Percentiles rank a stretch among this genome's conserved stretches.
These are phyloP conservation scores for Dissophora globulifera DNA, from an alignment of 192 early-diverging fungal genomes.

Conservation along the genomic window DNA sequence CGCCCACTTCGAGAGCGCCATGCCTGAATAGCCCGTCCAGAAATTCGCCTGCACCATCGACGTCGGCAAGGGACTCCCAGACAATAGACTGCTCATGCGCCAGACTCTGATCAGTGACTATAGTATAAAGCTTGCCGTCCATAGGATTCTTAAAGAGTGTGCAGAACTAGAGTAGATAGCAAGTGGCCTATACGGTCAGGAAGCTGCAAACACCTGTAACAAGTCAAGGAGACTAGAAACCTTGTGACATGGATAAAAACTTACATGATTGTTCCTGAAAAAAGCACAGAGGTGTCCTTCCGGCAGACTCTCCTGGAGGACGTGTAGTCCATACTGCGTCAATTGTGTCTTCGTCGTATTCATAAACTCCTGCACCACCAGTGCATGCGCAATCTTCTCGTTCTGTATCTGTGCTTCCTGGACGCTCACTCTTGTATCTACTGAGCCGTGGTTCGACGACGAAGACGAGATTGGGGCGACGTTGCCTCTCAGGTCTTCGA, in stretches of 20 bases:
- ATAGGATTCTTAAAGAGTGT: constrained; percentile 71
- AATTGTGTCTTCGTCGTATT: constrained; percentile 82
- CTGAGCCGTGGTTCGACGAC: not conserved
- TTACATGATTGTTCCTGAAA: constrained; percentile 94
- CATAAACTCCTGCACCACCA: constrained; percentile 78
- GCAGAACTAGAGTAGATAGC: constrained; percentile 76
- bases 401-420: constrained; percentile 14
- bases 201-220: no score
- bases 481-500: constrained; percentile 38
- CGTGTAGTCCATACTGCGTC: constrained; percentile 79
- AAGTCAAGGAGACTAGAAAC: not conserved
- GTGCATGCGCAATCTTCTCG: constrained; percentile 50
- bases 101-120: constrained; percentile 78
- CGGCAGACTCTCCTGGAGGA: constrained; percentile 72
- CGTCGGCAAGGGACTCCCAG: constrained; percentile 78
- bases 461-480: constrained; percentile 21
- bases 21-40: constrained; percentile 65
- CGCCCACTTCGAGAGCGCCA: constrained; percentile 40
- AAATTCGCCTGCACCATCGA: constrained; percentile 69
- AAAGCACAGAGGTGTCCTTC: constrained; percentile 73
- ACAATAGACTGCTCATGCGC: constrained; percentile 71
- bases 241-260: not conserved
- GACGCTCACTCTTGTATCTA: not conserved
- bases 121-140: constrained; percentile 63
- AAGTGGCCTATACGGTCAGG: no score